Conservation (phyloP, 352 stramenopile genomes). For the Pythium guiyangense region DNA sequence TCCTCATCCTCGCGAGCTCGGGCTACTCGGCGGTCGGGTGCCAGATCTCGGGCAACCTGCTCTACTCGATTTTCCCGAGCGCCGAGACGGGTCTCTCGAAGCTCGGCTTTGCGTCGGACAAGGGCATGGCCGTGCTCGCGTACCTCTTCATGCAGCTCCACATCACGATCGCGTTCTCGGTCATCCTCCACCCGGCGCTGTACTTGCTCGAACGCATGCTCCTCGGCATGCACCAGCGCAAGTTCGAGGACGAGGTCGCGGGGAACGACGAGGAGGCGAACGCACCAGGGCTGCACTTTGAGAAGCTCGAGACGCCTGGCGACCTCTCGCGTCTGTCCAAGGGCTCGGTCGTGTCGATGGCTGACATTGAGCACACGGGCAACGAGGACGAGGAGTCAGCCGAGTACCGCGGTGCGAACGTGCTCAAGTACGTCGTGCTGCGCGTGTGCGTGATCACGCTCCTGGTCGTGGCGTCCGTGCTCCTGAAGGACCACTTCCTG, state of each 20-base stretch:
- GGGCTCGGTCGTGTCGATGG: conserved; percentile 19
- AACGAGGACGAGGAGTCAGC: conserved; percentile 13
- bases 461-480: conserved; percentile 29
- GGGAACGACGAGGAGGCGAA: conserved; percentile 9
- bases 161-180: too few relatives aligned
- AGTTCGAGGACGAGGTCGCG: not conserved
- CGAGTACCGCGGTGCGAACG: conserved; percentile 30
- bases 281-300: conserved; percentile 1
- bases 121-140: too few relatives aligned
- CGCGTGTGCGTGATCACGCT: conserved; percentile 28
- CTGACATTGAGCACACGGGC: conserved; percentile 11
- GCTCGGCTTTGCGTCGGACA: too few relatives aligned
- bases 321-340: conserved; percentile 5
- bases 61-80: too few relatives aligned
- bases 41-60: too few relatives aligned
- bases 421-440: conserved; percentile 13
- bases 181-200: conserved; percentile 18
- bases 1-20: conserved; percentile 12
- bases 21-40: conserved; percentile 14
- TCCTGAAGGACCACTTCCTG: conserved; percentile 43
- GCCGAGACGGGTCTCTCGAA: too few relatives aligned
- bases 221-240: conserved; percentile 20
- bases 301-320: conserved; percentile 1
- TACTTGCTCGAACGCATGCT: conserved; percentile 20
- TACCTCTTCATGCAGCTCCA: too few relatives aligned